These are phyloP conservation scores for Themeda triandra DNA, from an alignment of 176 grass and related monocot genomes.

Conservation along the genomic window DNA sequence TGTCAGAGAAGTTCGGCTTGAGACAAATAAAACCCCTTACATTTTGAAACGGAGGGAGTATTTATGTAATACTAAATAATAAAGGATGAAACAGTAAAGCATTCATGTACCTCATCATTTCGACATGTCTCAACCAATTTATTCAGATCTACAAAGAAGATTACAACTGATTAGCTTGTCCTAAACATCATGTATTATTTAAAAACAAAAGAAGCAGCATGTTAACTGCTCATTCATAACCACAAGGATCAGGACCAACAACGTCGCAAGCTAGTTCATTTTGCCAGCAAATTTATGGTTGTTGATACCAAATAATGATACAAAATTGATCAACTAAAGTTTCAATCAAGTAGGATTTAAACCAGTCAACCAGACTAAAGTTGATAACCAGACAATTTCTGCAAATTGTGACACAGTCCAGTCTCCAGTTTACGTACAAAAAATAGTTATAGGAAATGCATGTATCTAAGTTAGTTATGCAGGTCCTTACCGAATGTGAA, in stretches of 20 bases:
- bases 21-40: background rate
- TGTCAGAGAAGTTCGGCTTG: background rate
- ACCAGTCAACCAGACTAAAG: background rate
- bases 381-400: background rate
- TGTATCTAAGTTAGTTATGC: background rate
- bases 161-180: background rate
- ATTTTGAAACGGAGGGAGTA: background rate
- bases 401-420: background rate
- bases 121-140: constrained; percentile 58
- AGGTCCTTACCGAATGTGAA: constrained; percentile 56
- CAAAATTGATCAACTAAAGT: background rate
- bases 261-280: background rate
- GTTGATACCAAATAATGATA: background rate
- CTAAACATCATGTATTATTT: background rate
- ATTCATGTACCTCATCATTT: constrained; percentile 71
- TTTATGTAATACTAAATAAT: background rate
- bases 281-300: background rate
- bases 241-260: background rate
- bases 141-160: constrained; percentile 67
- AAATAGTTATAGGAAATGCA: background rate
- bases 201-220: background rate
- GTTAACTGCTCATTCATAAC: background rate
- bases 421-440: background rate
- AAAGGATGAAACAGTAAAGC: constrained; percentile 10
- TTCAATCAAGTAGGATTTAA: background rate